Evolutionary conservation across 495 filamentous ascomycete species (phyloP).

Genomic region (Glonium stellatum): DNA sequence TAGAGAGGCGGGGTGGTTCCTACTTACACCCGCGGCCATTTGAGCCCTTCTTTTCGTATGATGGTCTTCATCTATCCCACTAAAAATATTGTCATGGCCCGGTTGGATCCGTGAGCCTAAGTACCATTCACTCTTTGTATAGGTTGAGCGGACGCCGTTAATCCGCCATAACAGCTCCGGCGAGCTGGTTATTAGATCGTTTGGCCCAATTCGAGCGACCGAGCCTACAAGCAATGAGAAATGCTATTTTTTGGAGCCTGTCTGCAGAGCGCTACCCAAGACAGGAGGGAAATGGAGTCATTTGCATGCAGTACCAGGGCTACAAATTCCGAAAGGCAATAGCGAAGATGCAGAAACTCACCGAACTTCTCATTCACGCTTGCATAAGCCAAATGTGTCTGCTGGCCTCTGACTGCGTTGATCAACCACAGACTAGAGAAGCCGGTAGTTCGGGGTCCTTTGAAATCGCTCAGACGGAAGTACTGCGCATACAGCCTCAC

Average conservation of each 20-base stretch:
- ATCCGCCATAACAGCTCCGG: slow-evolving; percentile 27
- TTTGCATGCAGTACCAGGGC: neutral
- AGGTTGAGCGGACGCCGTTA: slow-evolving; percentile 16
- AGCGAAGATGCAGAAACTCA: neutral
- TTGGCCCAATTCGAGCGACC: slow-evolving; percentile 25
- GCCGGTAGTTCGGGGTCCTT: neutral
- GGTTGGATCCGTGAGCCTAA: slow-evolving; percentile 12
- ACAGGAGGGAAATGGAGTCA: neutral
- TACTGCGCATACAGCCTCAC: slow-evolving; percentile 1
- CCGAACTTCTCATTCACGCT: slow-evolving; percentile 1
- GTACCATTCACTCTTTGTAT: slow-evolving; percentile 20
- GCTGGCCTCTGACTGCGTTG: neutral
- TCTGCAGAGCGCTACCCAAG: neutral
- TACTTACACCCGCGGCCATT: slow-evolving; percentile 20
- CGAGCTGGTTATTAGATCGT: slow-evolving; percentile 26
- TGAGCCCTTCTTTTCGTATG: slow-evolving; percentile 18
- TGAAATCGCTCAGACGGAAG: slow-evolving; percentile 4
- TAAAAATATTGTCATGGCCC: slow-evolving; percentile 21
- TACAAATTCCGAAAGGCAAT: neutral
- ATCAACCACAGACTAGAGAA: slow-evolving; percentile 3
- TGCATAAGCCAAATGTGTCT: neutral
- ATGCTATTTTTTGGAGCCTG: neutral
- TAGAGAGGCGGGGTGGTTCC: neutral
- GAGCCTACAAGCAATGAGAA: slow-evolving; percentile 12
- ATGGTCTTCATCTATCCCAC: slow-evolving; percentile 16